Evolutionary conservation across 2,329 filamentous ascomycete species (phyloP).

Genomic region (Penicillium janthinellum): DNA sequence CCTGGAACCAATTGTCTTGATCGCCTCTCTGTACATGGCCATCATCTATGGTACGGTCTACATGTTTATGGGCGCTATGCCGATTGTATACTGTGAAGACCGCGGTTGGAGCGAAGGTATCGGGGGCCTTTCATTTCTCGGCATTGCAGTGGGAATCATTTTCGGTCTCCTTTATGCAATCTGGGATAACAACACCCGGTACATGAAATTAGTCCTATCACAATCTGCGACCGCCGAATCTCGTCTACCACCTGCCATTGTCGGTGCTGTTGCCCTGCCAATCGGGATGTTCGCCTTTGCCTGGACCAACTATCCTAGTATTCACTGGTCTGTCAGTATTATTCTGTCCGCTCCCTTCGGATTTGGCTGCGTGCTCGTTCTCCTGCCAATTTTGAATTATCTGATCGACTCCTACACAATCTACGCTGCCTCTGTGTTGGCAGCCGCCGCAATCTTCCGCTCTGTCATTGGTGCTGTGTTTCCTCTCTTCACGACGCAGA

Average conservation of each 20-base stretch:
- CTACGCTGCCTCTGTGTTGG: background rate
- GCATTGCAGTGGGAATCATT: background rate
- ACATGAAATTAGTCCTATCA: background rate
- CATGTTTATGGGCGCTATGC: conserved; percentile 10
- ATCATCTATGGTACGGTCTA: conserved; percentile 14
- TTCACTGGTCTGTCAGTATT: background rate
- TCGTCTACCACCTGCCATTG: background rate
- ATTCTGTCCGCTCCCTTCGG: background rate
- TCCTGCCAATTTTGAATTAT: background rate
- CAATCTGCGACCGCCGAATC: background rate
- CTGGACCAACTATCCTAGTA: background rate
- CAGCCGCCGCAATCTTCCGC: background rate
- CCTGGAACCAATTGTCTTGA: conserved; percentile 11
- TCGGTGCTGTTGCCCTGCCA: background rate
- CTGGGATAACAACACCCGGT: background rate
- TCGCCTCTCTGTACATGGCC: conserved; percentile 8
- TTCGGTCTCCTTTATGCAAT: background rate
- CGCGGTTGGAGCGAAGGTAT: conserved; percentile 10
- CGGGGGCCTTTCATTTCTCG: conserved; percentile 9
- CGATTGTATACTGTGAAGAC: conserved; percentile 10
- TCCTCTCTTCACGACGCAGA: background rate
- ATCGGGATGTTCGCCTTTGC: background rate
- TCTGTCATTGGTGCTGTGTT: background rate
- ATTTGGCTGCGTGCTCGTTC: background rate
- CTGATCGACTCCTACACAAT: background rate